Evolutionary conservation across 2,329 filamentous ascomycete genomes (phyloP).

Genomic region (Ophiostoma quercus): DNA sequence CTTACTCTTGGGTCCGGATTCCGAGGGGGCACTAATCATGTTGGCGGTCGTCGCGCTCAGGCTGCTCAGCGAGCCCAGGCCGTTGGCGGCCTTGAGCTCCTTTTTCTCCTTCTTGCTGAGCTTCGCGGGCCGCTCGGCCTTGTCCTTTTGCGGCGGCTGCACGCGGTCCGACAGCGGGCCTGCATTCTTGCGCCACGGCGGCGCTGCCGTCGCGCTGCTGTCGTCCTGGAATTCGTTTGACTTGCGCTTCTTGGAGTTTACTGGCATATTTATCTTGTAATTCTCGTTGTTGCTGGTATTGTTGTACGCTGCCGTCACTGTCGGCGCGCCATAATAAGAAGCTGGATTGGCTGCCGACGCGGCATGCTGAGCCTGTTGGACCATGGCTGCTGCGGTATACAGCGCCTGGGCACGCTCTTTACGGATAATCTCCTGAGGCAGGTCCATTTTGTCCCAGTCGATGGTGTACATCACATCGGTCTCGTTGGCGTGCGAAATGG

Average conservation of each 20-base stretch:
- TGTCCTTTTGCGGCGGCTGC: constrained; percentile 32
- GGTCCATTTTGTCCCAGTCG: constrained; percentile 76
- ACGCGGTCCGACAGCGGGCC: constrained; percentile 69
- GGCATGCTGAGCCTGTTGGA: constrained; percentile 17
- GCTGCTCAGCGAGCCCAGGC: constrained; percentile 3
- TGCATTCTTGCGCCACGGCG: constrained; percentile 66
- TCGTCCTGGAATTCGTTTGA: constrained; percentile 59
- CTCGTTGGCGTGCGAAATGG: constrained; percentile 78
- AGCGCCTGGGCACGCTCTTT: constrained; percentile 51
- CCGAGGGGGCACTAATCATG: constrained; percentile 30
- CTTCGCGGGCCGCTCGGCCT: constrained; percentile 33
- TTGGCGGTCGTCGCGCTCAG: not conserved
- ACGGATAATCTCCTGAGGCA: constrained; percentile 79
- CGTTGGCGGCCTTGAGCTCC: constrained; percentile 14
- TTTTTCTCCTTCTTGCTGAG: constrained; percentile 26
- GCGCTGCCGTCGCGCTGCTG: constrained; percentile 38
- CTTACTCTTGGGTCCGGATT: constrained; percentile 61
- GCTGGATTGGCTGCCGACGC: constrained; percentile 18
- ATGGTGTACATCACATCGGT: constrained; percentile 63
- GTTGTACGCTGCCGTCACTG: not conserved
- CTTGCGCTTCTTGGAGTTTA: constrained; percentile 70
- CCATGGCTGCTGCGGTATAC: constrained; percentile 21
- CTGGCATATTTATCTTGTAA: constrained; percentile 15
- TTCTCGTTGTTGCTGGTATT: not conserved
- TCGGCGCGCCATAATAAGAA: constrained; percentile 16